Base-by-base conservation (phyloP, 208 protist species). In the Tritrichomonas musculus region DNA sequence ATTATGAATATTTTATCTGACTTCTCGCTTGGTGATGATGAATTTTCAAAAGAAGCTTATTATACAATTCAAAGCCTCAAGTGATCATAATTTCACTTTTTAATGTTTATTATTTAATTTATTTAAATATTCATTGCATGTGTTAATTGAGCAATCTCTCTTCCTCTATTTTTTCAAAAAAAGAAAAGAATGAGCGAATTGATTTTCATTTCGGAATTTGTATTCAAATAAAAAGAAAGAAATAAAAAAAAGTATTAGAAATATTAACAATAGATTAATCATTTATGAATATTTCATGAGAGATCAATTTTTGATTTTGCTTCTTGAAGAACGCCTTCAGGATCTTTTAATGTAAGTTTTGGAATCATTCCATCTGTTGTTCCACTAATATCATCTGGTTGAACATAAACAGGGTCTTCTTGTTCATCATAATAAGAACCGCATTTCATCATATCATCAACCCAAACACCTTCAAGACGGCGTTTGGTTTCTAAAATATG, bases 371-470 rank as follows among this genome's bases (percentile, higher is more conserved):
- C 77, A 57, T 88, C 77, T 41, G 77, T 88, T 88, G 77, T 88
- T 44, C 77, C 77, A 53, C 47, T 47, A 53, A 36, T 44, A 57
- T 88, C 77, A 88, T 88, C 77, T 14, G 77, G 77, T 57, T 88
- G 41, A 20, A 57, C 47, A 57, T 88, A 88, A 20, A 44, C 41
- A n/a, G 47, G 47, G 39, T 88, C 47, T 88, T 44, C 41, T 33
- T 44, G 41, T 50, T 88, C 77, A 88, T 88, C 77, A 60, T 88
- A 88, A 57, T 88, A 88, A 60, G 77, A 88, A 39, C 77, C 77
- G 20, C 77, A 44, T 39, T 88, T 88, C 14, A 88, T 47, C 41
- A 53, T 53, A 39, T 88, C 77, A 39, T 88, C 77, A 39, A 88
- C 47, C 77, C 77, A 88, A 60, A 88, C 47, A 20, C 77, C 77